Base-by-base conservation (phyloP, 768 basidiomycete genomes). In the Gautieria morchelliformis region DNA sequence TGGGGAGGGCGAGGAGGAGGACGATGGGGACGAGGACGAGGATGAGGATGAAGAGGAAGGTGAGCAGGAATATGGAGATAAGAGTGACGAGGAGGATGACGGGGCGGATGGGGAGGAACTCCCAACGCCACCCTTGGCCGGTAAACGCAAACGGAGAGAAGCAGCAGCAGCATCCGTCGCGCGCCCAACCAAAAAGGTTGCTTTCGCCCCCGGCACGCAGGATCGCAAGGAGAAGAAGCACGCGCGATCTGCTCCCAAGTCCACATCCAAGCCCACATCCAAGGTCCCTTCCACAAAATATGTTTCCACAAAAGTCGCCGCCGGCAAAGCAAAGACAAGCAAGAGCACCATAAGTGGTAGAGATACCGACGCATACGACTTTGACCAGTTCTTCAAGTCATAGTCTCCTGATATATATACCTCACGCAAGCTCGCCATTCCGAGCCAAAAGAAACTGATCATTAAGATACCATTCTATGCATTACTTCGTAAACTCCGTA, bases 301-400 rank as follows among this genome's bases (percentile, higher is more conserved):
- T 32, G 37, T 37, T 17, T 46, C 30, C 24, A 56, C 30, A 64
- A 62, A 72, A 65, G 69, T 68, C 17, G 73, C 74, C 12, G 76
- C 75, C 52, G 66, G 68, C 22, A 64, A 72, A n/a, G 59, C 66
- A 47, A 68, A 70, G 56, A 67, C 59, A 32, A 58, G 61, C 40
- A 42, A 58, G 1, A 61, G 59, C n/a, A 52, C 27, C 3, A 27
- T 5, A 5, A 27, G 3, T 27, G 27, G 27, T 27, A 27, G 32
- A 5, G 61, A 58, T 42, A 62, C 56, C 15, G 71, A 76, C 64
- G 76, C 73, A 30, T 85, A 84, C 65, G 78, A 82, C 65, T 85
- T 85, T 65, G 72, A 72, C 39, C 74, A 76, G 64, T 84, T 80
- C 71, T 84, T 84, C 67, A 75, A 64, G 61, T 32, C 42, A 39